Conservation (phyloP, 176 grass and related monocot species). For the Musa acuminata region DNA sequence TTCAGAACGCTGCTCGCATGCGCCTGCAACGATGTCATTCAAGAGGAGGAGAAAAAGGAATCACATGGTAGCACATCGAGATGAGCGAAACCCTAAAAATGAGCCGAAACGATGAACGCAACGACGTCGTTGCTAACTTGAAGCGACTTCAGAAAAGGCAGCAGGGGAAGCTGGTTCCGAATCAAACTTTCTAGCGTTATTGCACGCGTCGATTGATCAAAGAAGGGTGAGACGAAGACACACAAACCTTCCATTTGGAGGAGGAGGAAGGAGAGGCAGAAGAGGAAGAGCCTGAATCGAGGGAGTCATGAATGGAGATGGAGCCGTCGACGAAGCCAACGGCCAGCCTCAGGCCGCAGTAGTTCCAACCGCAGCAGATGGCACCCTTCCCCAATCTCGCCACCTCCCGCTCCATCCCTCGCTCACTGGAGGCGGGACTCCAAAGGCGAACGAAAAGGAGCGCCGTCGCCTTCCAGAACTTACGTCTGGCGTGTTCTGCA, state of each 20-base stretch:
- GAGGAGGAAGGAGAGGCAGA: slow-evolving; percentile 19
- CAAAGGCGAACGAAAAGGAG: neutral
- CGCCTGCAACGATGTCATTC: slow-evolving; percentile 39
- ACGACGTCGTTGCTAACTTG: neutral
- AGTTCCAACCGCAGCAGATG: slow-evolving; percentile 68
- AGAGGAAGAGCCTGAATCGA: slow-evolving; percentile 24
- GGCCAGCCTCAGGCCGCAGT: slow-evolving; percentile 59
- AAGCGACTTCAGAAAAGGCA: too few relatives aligned
- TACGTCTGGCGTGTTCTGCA: too few relatives aligned
- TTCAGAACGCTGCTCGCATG: slow-evolving; percentile 41
- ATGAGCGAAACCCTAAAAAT: slow-evolving; percentile 1
- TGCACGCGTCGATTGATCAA: too few relatives aligned
- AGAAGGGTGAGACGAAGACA: neutral
- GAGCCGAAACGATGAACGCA: neutral
- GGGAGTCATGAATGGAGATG: slow-evolving; percentile 65
- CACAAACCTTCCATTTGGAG: slow-evolving; percentile 69
- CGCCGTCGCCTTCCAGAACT: too few relatives aligned
- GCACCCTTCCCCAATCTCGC: slow-evolving; percentile 46
- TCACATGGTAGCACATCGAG: neutral
- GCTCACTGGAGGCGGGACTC: neutral
- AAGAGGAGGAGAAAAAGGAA: slow-evolving; percentile 17
- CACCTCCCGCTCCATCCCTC: slow-evolving; percentile 36
- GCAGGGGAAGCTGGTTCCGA: neutral
- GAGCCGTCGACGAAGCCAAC: slow-evolving; percentile 61
- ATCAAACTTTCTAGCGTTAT: neutral